Conservation (phyloP, 2,329 filamentous ascomycete genomes). For the Chrysoporthe deuterocubensis region DNA sequence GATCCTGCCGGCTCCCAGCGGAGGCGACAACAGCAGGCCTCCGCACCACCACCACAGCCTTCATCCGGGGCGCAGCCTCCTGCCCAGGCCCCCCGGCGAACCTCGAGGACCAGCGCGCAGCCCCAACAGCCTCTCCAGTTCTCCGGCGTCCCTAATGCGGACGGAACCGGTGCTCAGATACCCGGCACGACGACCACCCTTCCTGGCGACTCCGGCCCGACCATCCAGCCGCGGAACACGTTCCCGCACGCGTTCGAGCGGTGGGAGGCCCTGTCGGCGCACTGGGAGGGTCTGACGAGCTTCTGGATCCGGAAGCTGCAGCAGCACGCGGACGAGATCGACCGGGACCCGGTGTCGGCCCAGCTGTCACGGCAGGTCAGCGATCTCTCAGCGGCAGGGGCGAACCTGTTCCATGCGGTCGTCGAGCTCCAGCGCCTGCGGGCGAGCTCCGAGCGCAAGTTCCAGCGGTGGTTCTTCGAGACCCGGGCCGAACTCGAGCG, state of each 20-base stretch:
- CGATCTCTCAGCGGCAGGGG: slow-evolving; percentile 94
- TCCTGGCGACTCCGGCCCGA: slow-evolving; percentile 39
- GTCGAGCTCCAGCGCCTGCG: slow-evolving; percentile 93
- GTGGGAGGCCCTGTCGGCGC: slow-evolving; percentile 95
- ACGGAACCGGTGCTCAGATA: slow-evolving; percentile 17
- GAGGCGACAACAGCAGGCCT: slow-evolving; percentile 38
- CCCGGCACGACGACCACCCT: slow-evolving; percentile 32
- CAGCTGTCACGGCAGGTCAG: slow-evolving; percentile 94
- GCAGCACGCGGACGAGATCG: slow-evolving; percentile 84
- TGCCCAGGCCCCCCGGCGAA: slow-evolving; percentile 26
- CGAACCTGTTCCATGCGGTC: slow-evolving; percentile 96
- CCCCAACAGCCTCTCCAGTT: slow-evolving; percentile 36
- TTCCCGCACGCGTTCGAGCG: slow-evolving; percentile 98
- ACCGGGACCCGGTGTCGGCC: slow-evolving; percentile 79
- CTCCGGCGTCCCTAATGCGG: slow-evolving; percentile 20
- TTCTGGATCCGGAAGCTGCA: slow-evolving; percentile 96
- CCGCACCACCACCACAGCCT: slow-evolving; percentile 29
- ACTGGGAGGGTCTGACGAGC: slow-evolving; percentile 96
- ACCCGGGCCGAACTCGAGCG: slow-evolving; percentile 87
- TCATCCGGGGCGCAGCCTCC: slow-evolving; percentile 30
- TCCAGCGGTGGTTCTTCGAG: slow-evolving; percentile 98
- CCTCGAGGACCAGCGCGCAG: slow-evolving; percentile 32
- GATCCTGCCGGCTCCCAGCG: slow-evolving; percentile 40
- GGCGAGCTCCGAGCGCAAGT: slow-evolving; percentile 95
- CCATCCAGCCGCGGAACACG: slow-evolving; percentile 61